Percentiles rank a stretch among this genome's conserved stretches.
Evolutionary conservation across 805 yeast species (phyloP).

Genomic region (Blastobotrys robertii): DNA sequence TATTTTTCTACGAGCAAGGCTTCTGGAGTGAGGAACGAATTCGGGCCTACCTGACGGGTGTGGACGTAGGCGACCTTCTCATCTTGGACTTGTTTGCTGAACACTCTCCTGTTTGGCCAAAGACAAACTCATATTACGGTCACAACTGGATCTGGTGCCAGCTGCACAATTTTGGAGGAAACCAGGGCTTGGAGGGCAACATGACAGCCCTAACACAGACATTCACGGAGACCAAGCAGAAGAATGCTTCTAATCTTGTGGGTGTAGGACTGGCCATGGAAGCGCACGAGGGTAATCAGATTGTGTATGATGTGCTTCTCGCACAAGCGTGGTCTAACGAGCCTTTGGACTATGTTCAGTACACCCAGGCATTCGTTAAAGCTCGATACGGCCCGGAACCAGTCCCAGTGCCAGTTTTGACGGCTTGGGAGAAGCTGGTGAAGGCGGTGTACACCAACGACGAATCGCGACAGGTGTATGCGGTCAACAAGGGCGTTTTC

Average conservation of each 20-base stretch:
- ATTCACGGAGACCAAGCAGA: slow-evolving; percentile 7
- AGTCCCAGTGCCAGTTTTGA: slow-evolving; percentile 2
- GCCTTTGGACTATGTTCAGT: slow-evolving; percentile 4
- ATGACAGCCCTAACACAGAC: slow-evolving; percentile 7
- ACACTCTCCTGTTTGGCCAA: slow-evolving; percentile 8
- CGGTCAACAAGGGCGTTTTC: slow-evolving; percentile 6
- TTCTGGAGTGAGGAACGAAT: slow-evolving; percentile 10
- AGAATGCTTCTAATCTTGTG: slow-evolving; percentile 4
- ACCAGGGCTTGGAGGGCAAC: slow-evolving; percentile 11
- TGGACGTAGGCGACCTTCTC: slow-evolving; percentile 7
- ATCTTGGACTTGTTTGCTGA: slow-evolving; percentile 11
- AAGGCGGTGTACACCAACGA: slow-evolving; percentile 10
- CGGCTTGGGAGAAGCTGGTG: slow-evolving; percentile 6
- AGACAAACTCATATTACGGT: slow-evolving; percentile 8
- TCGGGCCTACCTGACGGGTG: slow-evolving; percentile 9
- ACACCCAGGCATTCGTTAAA: slow-evolving; percentile 2
- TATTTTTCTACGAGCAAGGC: slow-evolving; percentile 6
- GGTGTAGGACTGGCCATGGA: slow-evolving; percentile 12
- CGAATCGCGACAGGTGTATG: slow-evolving; percentile 2
- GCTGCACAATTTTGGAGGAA: slow-evolving; percentile 11
- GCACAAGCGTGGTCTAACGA: slow-evolving; percentile 10
- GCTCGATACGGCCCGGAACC: slow-evolving; percentile 9
- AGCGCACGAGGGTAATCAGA: slow-evolving; percentile 13
- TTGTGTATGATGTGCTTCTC: slow-evolving; percentile 8
- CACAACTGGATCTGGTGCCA: slow-evolving; percentile 13